These are phyloP conservation scores for Naganishia vaughanmartiniae DNA, from an alignment of 768 basidiomycete genomes.

Conservation along the genomic window DNA sequence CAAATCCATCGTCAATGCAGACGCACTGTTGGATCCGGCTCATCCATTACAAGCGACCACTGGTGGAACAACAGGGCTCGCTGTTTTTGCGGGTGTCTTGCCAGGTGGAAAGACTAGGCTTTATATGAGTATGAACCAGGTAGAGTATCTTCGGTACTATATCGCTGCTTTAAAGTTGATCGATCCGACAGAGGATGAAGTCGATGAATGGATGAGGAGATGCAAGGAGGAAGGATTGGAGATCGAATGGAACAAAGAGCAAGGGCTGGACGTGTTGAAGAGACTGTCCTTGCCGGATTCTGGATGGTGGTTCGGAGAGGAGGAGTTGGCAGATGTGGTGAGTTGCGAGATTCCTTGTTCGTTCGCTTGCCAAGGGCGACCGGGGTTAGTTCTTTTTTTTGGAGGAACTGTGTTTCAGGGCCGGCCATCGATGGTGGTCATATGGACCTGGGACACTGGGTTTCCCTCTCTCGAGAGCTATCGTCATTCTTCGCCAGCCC, in stretches of 20 bases:
- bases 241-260: neutral
- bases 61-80: neutral
- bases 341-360: neutral
- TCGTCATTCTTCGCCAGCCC: no score
- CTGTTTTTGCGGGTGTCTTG: slow-evolving; percentile 24
- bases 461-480: no score
- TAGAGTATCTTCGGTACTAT: slow-evolving; percentile 47
- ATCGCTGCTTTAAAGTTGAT: slow-evolving; percentile 42
- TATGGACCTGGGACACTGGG: no score
- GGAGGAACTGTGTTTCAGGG: no score
- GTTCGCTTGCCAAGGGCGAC: no score
- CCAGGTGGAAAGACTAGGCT: slow-evolving; percentile 31
- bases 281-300: slow-evolving; percentile 22
- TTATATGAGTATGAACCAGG: slow-evolving; percentile 42
- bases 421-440: no score
- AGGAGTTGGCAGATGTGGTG: slow-evolving; percentile 24
- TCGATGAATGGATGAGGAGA: neutral
- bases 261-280: neutral
- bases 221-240: neutral
- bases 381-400: no score
- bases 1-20: slow-evolving; percentile 33
- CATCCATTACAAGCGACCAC: slow-evolving; percentile 37
- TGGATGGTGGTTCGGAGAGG: neutral
- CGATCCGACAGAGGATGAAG: slow-evolving; percentile 31
- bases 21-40: slow-evolving; percentile 34